These are phyloP conservation scores for Fibroporia radiculosa DNA, from an alignment of 768 basidiomycete genomes.

Conservation along the genomic window DNA sequence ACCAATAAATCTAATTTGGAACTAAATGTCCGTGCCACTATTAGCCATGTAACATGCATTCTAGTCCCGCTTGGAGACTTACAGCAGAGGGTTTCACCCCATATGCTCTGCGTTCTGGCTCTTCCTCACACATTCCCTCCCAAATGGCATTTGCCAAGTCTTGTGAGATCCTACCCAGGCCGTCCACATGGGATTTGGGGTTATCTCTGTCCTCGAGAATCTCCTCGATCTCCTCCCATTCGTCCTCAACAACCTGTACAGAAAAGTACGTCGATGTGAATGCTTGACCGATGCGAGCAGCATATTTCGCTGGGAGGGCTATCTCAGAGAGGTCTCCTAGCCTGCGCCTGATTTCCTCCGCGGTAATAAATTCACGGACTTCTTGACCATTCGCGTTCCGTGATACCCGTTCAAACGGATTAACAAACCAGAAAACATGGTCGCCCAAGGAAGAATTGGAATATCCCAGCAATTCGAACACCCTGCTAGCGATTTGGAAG, in stretches of 20 bases:
- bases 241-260: constrained; percentile 39
- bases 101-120: constrained; percentile 23
- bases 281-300: constrained; percentile 75
- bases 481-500: constrained; percentile 11
- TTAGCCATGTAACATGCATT: too few species aligned
- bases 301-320: constrained; percentile 61
- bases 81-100: constrained; percentile 53
- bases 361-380: constrained; percentile 16
- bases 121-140: constrained; percentile 37
- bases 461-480: constrained; percentile 16
- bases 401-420: constrained; percentile 9
- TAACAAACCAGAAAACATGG: constrained; percentile 17
- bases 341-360: constrained; percentile 47
- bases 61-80: constrained; percentile 20
- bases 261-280: constrained; percentile 77
- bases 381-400: not conserved
- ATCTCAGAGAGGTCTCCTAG: constrained; percentile 59
- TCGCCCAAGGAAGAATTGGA: constrained; percentile 14
- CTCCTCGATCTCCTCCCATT: constrained; percentile 61
- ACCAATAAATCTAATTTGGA: constrained; percentile 76
- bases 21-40: constrained; percentile 28
- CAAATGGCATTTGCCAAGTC: constrained; percentile 52
- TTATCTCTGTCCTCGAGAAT: constrained; percentile 28
- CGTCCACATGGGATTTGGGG: constrained; percentile 56
- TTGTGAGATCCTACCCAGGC: constrained; percentile 69